Base-by-base conservation (phyloP, 768 basidiomycete species). In the Zangia roseola region DNA sequence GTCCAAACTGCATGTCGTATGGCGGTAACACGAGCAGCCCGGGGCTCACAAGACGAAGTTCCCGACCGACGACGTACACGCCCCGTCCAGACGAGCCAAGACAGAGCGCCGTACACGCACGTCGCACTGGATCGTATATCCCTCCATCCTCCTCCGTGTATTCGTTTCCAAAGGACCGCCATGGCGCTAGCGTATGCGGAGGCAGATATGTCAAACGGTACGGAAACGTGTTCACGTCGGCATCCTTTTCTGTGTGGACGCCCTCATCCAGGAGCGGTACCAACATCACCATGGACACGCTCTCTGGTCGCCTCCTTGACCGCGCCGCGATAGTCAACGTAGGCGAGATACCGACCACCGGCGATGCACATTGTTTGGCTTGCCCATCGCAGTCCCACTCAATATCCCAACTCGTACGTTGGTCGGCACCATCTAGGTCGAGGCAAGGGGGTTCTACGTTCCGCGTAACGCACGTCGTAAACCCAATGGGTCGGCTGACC, bases 71-170 rank as follows among this genome's bases (percentile, higher is more conserved):
- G 16, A 68, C 61, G 20, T 49, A 63, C 30, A 68, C 38, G 0
- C 66, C 64, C 1, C 64, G 65, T n/a, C 65, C 64, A 16, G 66
- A 66, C 24, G 53, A 53, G 0, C 64, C 63, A 3, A 65, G 47
- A 39, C 55, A 50, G 20, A 68, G 47, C 9, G 39, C 7, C 10
- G 58, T 63, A 28, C 63, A 65, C 6, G 28, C 13, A 5, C 43
- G 35, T 0, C 17, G 21, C 10, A 13, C 24, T 5, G 26, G 5
- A 14, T 36, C 23, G 13, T 16, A 31, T 31, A 14, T 16, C 6
- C 26, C 38, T 14, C 9, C 4, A 1, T 6, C 42, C 17, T 36
- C 40, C 4, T 14, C 36, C 12, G 10, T 35, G 14, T 21, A 30
- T 16, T 28, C 10, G 19, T 16, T 16, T 34, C 19, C n/a, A 5